These are phyloP conservation scores for Yamadazyma tumulicola DNA, from an alignment of 805 yeast genomes.

Conservation along the genomic window DNA sequence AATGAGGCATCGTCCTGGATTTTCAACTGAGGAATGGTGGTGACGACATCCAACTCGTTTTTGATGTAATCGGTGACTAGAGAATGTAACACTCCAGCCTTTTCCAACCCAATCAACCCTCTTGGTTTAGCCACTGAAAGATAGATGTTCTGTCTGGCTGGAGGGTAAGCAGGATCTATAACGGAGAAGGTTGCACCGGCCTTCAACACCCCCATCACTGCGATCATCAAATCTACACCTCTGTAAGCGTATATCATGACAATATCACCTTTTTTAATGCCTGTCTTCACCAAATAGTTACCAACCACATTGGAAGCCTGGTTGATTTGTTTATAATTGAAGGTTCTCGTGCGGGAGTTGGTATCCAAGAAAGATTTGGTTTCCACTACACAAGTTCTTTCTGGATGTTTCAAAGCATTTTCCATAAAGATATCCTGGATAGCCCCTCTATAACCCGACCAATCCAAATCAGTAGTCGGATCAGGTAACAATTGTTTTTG, in stretches of 20 bases:
- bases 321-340: slow-evolving; percentile 83
- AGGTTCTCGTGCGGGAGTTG: slow-evolving; percentile 57
- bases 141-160: slow-evolving; percentile 93
- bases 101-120: slow-evolving; percentile 84
- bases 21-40: slow-evolving; percentile 75
- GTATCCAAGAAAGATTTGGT: slow-evolving; percentile 68
- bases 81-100: slow-evolving; percentile 81
- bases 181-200: slow-evolving; percentile 99
- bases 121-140: slow-evolving; percentile 89
- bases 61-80: slow-evolving; percentile 75
- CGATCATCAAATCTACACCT: slow-evolving; percentile 94
- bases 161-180: slow-evolving; percentile 98
- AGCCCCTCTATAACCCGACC: slow-evolving; percentile 90
- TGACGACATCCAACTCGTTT: slow-evolving; percentile 66
- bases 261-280: slow-evolving; percentile 86
- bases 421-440: slow-evolving; percentile 92
- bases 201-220: slow-evolving; percentile 95
- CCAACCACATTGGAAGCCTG: slow-evolving; percentile 93
- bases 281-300: slow-evolving; percentile 75
- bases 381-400: slow-evolving; percentile 87
- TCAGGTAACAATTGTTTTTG: slow-evolving; percentile 71
- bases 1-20: slow-evolving; percentile 72
- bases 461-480: slow-evolving; percentile 82
- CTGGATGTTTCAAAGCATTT: slow-evolving; percentile 83
- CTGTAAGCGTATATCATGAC: slow-evolving; percentile 98